Evolutionary conservation across 495 filamentous ascomycete species (phyloP).

Genomic region (Tuber calosporum): DNA sequence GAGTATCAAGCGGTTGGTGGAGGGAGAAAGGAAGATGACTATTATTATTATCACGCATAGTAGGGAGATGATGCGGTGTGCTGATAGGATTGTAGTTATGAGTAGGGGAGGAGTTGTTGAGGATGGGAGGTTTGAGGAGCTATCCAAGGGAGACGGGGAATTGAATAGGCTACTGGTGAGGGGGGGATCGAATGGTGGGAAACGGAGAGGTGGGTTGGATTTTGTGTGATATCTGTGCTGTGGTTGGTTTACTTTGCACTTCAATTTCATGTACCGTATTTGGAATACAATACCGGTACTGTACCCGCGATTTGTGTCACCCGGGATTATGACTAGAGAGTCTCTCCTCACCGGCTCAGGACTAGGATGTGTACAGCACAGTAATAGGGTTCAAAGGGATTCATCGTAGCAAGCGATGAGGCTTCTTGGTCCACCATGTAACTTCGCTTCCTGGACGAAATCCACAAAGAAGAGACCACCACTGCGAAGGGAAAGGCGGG

Average conservation of each 20-base stretch:
- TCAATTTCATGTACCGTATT: background rate
- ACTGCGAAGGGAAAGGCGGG: background rate
- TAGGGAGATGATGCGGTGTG: constrained; percentile 61
- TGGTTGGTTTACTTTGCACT: background rate
- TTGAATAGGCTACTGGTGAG: constrained; percentile 22
- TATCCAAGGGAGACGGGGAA: constrained; percentile 19
- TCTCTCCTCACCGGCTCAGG: background rate
- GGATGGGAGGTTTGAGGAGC: constrained; percentile 46
- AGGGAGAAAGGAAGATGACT: constrained; percentile 44
- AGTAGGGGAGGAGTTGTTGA: constrained; percentile 61
- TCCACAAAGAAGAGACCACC: background rate
- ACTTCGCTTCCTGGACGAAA: background rate
- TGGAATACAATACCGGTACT: background rate
- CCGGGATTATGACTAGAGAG: background rate
- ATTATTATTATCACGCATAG: constrained; percentile 71
- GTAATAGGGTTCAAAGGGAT: background rate
- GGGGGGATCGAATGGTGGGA: background rate
- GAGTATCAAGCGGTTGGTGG: constrained; percentile 54
- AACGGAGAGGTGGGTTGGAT: background rate
- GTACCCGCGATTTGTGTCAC: background rate
- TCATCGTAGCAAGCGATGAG: background rate
- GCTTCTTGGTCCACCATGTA: background rate
- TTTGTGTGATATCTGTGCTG: background rate
- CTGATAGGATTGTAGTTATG: constrained; percentile 67
- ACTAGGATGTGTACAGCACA: background rate